These are phyloP conservation scores for Byssothecium circinans DNA, from an alignment of 2,329 filamentous ascomycete genomes.

Conservation along the genomic window DNA sequence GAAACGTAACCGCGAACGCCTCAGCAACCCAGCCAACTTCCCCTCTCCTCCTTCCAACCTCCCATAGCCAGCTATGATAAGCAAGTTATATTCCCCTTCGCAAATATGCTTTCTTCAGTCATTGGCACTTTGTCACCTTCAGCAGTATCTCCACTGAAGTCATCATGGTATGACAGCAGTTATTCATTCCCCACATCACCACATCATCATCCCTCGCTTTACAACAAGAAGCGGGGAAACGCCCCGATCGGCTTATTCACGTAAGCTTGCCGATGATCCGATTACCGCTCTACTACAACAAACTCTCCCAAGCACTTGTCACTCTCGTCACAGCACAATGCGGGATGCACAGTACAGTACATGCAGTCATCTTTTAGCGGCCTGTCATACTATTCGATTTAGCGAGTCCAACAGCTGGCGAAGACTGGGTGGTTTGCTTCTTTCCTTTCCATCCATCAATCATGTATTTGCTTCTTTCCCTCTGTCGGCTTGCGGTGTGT, in stretches of 20 bases:
- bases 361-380: conserved; percentile 42
- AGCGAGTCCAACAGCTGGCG: conserved; percentile 15
- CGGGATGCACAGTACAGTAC: neutral
- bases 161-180: neutral
- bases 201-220: conserved; percentile 3
- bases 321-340: neutral
- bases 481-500: neutral
- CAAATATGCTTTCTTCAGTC: neutral
- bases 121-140: neutral
- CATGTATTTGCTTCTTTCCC: neutral
- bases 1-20: conserved; percentile 76
- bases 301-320: too few species aligned
- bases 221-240: conserved; percentile 14
- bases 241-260: conserved; percentile 16
- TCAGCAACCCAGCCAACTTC: conserved; percentile 78
- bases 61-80: conserved; percentile 19
- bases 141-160: neutral
- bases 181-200: neutral
- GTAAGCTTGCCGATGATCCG: conserved; percentile 16
- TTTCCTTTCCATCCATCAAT: neutral
- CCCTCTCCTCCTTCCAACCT: conserved; percentile 76
- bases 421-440: conserved; percentile 5
- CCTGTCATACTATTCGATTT: conserved; percentile 16
- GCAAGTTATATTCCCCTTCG: neutral
- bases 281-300: too few species aligned